Percentiles rank a stretch among this genome's conserved stretches.
phyloP scores from a whole-genome alignment of 805 yeast species.

The Yueomyces sp. region DNA sequence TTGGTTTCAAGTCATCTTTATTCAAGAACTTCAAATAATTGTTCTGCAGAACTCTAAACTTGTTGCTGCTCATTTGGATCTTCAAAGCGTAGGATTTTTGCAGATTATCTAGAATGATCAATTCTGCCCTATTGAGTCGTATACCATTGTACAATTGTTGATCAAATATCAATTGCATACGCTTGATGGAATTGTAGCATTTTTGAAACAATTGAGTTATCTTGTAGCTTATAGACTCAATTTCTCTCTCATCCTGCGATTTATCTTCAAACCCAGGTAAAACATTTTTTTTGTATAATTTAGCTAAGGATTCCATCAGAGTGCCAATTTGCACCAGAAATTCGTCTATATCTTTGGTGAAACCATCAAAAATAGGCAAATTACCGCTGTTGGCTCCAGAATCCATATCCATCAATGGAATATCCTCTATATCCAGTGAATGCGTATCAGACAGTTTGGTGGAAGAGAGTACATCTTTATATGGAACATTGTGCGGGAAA shows the following conservation, averaged over 20 bases:
- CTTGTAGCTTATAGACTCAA: conserved; percentile 62
- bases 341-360: conserved; percentile 59
- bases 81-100: conserved; percentile 74
- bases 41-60: conserved; percentile 78
- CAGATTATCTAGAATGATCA: conserved; percentile 61
- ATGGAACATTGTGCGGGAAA: conserved; percentile 51
- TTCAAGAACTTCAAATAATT: conserved; percentile 73
- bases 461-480: conserved; percentile 1
- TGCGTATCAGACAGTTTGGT: not conserved
- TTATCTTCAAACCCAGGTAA: conserved; percentile 84
- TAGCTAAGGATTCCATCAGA: conserved; percentile 47
- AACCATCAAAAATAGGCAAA: conserved; percentile 70
- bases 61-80: conserved; percentile 66
- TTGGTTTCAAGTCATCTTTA: conserved; percentile 57
- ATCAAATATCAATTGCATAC: conserved; percentile 35
- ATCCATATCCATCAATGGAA: conserved; percentile 14
- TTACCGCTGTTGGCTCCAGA: conserved; percentile 16
- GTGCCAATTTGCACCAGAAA: conserved; percentile 38
- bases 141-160: conserved; percentile 26
- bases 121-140: conserved; percentile 30
- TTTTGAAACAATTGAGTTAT: conserved; percentile 68
- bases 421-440: conserved; percentile 4
- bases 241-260: conserved; percentile 56
- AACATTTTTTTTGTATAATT: conserved; percentile 65
- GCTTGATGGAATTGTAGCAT: conserved; percentile 65